phyloP scores from a whole-genome alignment of 129 eudicot species.

The Heracleum sosnowskyi region DNA sequence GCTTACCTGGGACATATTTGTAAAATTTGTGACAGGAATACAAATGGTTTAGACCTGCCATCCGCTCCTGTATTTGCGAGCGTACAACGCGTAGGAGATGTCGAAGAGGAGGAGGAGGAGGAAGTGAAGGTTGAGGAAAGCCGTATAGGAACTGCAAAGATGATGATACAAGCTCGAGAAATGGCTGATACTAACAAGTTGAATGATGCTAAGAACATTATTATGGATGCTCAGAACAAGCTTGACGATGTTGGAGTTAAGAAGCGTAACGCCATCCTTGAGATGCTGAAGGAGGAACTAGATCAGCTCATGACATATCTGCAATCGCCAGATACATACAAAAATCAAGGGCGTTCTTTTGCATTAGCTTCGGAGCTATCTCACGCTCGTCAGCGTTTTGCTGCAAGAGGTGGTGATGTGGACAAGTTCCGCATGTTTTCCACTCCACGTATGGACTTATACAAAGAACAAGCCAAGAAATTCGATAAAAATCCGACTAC shows the following conservation, averaged over 20 bases:
- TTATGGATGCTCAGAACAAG: not conserved
- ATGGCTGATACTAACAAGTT: not conserved
- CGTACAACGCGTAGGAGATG: not conserved
- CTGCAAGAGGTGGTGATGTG: conserved; percentile 6
- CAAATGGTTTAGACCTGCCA: not conserved
- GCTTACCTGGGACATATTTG: not conserved
- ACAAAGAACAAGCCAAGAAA: not conserved
- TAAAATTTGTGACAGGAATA: not conserved
- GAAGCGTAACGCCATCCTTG: not conserved
- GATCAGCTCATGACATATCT: not conserved
- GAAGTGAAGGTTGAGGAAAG: not conserved
- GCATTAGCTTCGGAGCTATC: not conserved
- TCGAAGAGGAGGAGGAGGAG: not conserved
- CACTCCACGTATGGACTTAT: not conserved
- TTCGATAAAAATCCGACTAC: not conserved
- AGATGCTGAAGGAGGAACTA: not conserved
- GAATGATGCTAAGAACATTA: not conserved
- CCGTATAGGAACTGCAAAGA: not conserved
- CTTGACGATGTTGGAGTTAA: not conserved
- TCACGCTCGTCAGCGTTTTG: not conserved
- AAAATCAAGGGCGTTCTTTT: not conserved
- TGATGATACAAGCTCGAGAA: not conserved
- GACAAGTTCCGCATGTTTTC: not conserved
- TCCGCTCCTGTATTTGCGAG: not conserved
- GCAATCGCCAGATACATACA: not conserved